Evolutionary conservation across 208 protist species (phyloP).

Genomic region (Wallacemonas sp.): DNA sequence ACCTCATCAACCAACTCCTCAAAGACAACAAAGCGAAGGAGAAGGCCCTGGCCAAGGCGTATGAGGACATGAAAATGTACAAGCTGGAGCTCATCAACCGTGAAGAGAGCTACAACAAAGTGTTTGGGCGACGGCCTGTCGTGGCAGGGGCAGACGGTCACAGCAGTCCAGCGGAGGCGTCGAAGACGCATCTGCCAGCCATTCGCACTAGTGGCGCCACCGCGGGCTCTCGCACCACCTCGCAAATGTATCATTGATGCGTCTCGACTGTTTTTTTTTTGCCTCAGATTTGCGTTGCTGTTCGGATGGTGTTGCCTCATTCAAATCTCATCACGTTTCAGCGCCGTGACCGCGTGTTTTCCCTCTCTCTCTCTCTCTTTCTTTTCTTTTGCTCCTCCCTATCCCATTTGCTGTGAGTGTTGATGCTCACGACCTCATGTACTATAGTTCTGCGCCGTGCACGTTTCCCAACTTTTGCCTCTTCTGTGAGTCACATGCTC

Average conservation of each 20-base stretch:
- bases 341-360: not conserved
- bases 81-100: slow-evolving; percentile 94
- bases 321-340: not conserved
- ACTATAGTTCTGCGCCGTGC: too few species aligned
- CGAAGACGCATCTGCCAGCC: not conserved
- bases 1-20: slow-evolving; percentile 88
- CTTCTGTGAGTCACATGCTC: too few species aligned
- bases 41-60: slow-evolving; percentile 69
- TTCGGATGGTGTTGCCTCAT: slow-evolving; percentile 12
- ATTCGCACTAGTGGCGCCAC: slow-evolving; percentile 3
- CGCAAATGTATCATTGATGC: not conserved
- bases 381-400: not conserved
- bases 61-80: slow-evolving; percentile 91
- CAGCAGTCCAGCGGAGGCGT: not conserved
- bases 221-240: not conserved
- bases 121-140: slow-evolving; percentile 81
- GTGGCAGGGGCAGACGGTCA: slow-evolving; percentile 30
- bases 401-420: too few species aligned
- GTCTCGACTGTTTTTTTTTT: too few species aligned
- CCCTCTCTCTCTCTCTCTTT: not conserved
- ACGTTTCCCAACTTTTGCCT: too few species aligned
- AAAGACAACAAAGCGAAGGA: slow-evolving; percentile 73
- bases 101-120: slow-evolving; percentile 95
- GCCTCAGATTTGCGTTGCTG: too few species aligned
- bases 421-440: too few species aligned